Conservation (phyloP, 192 early-diverging fungal species). For the Backusella macrospora region DNA sequence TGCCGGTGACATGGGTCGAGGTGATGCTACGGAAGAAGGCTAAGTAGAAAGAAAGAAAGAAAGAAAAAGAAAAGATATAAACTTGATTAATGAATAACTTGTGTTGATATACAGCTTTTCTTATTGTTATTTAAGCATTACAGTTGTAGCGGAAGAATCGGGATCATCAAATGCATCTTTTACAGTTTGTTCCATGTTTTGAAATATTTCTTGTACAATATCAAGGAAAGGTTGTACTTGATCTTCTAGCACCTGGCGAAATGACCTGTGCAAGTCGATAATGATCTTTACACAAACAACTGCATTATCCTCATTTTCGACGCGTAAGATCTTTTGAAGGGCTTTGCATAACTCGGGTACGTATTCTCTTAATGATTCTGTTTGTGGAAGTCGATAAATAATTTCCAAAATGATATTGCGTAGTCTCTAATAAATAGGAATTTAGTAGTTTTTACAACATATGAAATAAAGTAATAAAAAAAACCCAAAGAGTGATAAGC, state of each 20-base stretch:
- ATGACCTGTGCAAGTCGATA: slow-evolving; percentile 92
- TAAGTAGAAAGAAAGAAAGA: background rate
- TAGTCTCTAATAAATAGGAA: slow-evolving; percentile 66
- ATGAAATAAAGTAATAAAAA: background rate
- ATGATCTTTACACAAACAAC: slow-evolving; percentile 92
- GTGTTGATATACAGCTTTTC: background rate
- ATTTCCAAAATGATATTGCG: slow-evolving; percentile 89
- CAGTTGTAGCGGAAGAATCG: slow-evolving; percentile 48
- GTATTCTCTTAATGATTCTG: slow-evolving; percentile 77
- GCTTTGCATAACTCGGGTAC: slow-evolving; percentile 76
- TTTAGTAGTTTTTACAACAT: background rate
- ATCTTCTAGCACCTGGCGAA: slow-evolving; percentile 79
- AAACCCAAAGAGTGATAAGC: background rate
- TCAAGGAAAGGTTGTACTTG: slow-evolving; percentile 90
- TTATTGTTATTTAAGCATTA: slow-evolving; percentile 3
- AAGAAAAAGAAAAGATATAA: background rate
- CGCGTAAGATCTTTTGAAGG: slow-evolving; percentile 76
- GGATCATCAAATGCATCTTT: slow-evolving; percentile 80
- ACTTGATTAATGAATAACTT: background rate
- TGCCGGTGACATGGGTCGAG: slow-evolving; percentile 75
- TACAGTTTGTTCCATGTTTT: slow-evolving; percentile 87
- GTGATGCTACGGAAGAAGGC: slow-evolving; percentile 52
- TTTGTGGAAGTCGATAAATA: slow-evolving; percentile 89
- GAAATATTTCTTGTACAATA: slow-evolving; percentile 92
- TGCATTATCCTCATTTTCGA: slow-evolving; percentile 98